Percentiles rank a stretch among this genome's conserved stretches.
Evolutionary conservation across 2,329 filamentous ascomycete species (phyloP).

Genomic region (Colletotrichum ledebouriae): DNA sequence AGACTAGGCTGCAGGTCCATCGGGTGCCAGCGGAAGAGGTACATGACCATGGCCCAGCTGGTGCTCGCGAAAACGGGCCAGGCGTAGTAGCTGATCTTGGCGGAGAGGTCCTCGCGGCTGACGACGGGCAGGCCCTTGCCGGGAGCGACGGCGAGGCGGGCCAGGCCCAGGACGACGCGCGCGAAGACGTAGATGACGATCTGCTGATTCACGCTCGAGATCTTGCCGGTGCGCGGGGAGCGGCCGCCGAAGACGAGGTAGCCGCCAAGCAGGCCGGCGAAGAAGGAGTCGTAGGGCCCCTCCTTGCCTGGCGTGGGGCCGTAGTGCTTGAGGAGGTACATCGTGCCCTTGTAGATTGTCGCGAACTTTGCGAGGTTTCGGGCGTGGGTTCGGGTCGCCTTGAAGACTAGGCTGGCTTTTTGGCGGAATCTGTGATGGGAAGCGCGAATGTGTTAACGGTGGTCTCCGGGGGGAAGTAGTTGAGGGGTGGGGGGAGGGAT

Average conservation of each 20-base stretch:
- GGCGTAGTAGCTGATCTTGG: constrained; percentile 74
- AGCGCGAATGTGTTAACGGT: constrained; percentile 43
- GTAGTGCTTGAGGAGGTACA: constrained; percentile 79
- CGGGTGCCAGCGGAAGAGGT: constrained; percentile 91
- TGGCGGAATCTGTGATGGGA: constrained; percentile 69
- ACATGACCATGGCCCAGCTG: constrained; percentile 96
- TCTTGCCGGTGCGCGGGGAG: constrained; percentile 72
- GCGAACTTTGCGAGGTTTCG: constrained; percentile 93
- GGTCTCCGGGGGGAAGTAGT: constrained; percentile 9
- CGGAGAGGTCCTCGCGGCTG: constrained; percentile 60
- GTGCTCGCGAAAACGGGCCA: constrained; percentile 94
- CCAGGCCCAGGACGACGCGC: constrained; percentile 86
- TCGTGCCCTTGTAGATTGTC: constrained; percentile 86
- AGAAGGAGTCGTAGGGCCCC: constrained; percentile 83
- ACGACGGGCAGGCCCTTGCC: constrained; percentile 64
- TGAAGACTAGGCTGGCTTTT: constrained; percentile 82
- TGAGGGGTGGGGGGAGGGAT: not conserved
- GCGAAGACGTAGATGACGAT: constrained; percentile 99
- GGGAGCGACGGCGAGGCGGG: constrained; percentile 83
- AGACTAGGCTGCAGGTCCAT: constrained; percentile 92
- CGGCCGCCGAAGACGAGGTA: constrained; percentile 89
- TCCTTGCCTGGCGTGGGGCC: constrained; percentile 72
- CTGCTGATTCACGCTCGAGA: constrained; percentile 90
- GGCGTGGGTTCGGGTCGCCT: constrained; percentile 91
- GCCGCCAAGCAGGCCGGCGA: constrained; percentile 89